Percentiles rank a stretch among this genome's conserved stretches.
These are phyloP conservation scores for Globisporangium sylvaticum DNA, from an alignment of 352 stramenopile species.

Conservation along the genomic window DNA sequence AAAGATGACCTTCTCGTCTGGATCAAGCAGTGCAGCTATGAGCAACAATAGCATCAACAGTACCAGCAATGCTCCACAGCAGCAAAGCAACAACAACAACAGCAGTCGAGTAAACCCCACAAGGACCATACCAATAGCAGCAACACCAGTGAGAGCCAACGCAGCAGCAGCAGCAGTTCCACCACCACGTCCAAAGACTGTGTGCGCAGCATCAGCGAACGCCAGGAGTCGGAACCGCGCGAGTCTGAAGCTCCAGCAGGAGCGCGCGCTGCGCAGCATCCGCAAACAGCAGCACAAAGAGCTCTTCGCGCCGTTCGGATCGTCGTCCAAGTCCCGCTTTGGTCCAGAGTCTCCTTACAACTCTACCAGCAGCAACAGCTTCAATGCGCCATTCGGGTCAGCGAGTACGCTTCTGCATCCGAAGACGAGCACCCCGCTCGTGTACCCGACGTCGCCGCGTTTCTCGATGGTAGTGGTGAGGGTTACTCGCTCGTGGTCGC, in stretches of 20 bases:
- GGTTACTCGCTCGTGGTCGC: slow-evolving; percentile 35
- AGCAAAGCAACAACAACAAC: background rate
- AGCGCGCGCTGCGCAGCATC: background rate
- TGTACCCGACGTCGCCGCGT: slow-evolving; percentile 18
- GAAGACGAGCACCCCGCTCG: slow-evolving; percentile 19
- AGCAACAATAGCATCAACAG: background rate
- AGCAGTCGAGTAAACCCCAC: background rate
- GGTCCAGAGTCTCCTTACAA: background rate
- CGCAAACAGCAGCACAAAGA: background rate
- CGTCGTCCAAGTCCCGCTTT: slow-evolving; percentile 30
- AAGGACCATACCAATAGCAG: too few species aligned
- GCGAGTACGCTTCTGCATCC: slow-evolving; percentile 20
- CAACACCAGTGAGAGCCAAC: background rate
- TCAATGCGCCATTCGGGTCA: background rate
- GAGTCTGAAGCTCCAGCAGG: background rate
- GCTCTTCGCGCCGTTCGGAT: slow-evolving; percentile 24
- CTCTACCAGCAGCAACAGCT: too few species aligned
- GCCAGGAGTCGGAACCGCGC: background rate
- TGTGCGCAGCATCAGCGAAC: slow-evolving; percentile 3
- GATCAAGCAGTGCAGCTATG: background rate
- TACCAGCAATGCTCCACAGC: background rate
- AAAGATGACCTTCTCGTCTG: background rate
- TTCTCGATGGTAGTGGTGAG: slow-evolving; percentile 27
- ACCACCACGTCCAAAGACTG: background rate
- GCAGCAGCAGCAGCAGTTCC: background rate